A percentile compares a stretch with the other conserved stretches of the same genome.
These are phyloP conservation scores for Pseudogymnoascus sp. DNA, from an alignment of 2,329 filamentous ascomycete genomes.

Conservation along the genomic window DNA sequence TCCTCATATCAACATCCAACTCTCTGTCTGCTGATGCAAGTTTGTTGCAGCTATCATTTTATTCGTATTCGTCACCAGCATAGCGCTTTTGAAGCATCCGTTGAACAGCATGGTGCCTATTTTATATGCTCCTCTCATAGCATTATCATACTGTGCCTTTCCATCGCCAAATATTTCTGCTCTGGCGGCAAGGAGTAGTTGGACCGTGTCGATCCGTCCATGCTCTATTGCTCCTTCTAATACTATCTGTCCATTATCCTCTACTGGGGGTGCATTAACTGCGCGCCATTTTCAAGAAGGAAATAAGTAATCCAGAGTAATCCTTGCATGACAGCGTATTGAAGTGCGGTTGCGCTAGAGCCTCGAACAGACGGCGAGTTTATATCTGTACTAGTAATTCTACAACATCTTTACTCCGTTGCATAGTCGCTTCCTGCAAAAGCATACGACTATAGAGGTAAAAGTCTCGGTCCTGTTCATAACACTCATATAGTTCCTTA, in stretches of 20 bases:
- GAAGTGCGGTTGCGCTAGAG: conserved; percentile 20
- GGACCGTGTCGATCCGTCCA: conserved; percentile 26
- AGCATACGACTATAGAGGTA: too few relatives aligned
- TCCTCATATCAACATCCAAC: too few relatives aligned
- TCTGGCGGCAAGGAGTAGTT: conserved; percentile 23
- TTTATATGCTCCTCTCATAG: background rate
- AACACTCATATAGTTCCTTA: background rate
- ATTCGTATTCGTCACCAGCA: background rate
- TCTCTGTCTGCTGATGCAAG: too few relatives aligned
- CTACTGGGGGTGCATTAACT: conserved; percentile 19
- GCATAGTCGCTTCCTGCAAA: background rate
- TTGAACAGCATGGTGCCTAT: background rate
- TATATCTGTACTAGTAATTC: conserved; percentile 6
- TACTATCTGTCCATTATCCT: conserved; percentile 22
- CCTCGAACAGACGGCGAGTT: conserved; percentile 9
- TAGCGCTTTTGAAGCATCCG: background rate
- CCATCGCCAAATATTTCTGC: conserved; percentile 12
- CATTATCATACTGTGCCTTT: background rate
- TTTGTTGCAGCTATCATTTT: background rate
- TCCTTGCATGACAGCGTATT: conserved; percentile 17
- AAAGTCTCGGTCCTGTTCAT: too few relatives aligned
- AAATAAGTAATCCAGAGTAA: conserved; percentile 18
- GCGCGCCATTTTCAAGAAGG: conserved; percentile 21
- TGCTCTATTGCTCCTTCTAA: conserved; percentile 27
- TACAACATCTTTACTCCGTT: background rate